A percentile compares a stretch with the other conserved stretches of the same genome.
These are phyloP conservation scores for Daldinia loculata DNA, from an alignment of 495 filamentous ascomycete species.

Conservation along the genomic window DNA sequence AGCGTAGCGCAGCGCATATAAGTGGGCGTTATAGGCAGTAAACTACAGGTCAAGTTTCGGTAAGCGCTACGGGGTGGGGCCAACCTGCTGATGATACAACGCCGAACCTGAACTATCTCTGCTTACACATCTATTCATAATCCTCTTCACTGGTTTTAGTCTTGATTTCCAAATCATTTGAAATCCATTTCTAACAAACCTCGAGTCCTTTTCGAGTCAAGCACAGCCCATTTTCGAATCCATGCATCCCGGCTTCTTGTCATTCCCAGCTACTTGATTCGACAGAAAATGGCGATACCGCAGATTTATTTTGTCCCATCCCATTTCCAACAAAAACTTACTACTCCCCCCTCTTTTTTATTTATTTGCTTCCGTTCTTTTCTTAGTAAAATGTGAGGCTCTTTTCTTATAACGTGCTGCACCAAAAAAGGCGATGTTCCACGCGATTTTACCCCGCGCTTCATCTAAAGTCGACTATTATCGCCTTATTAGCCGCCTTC, in stretches of 20 bases:
- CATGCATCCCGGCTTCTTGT: neutral
- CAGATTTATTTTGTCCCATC: neutral
- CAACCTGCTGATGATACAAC: neutral
- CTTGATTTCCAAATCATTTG: slow-evolving; percentile 42
- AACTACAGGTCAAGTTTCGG: slow-evolving; percentile 27
- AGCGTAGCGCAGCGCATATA: neutral
- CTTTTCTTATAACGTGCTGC: slow-evolving; percentile 12
- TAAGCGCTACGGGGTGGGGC: slow-evolving; percentile 28
- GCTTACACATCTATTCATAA: slow-evolving; percentile 42
- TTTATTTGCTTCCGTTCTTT: slow-evolving; percentile 13
- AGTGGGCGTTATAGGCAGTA: neutral
- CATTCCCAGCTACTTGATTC: neutral
- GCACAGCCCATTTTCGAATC: neutral
- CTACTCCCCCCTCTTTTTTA: neutral
- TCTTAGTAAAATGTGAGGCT: slow-evolving; percentile 24
- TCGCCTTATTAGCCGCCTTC: slow-evolving; percentile 40
- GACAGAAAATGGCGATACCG: neutral
- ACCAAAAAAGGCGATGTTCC: slow-evolving; percentile 14
- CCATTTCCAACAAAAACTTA: neutral
- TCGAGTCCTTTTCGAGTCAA: slow-evolving; percentile 5
- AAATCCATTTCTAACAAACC: slow-evolving; percentile 30
- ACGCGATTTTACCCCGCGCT: slow-evolving; percentile 37
- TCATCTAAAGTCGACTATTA: slow-evolving; percentile 28
- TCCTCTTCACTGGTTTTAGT: slow-evolving; percentile 13
- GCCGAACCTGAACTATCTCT: slow-evolving; percentile 6